A percentile compares a stretch with the other conserved stretches of the same genome.
phyloP scores from a whole-genome alignment of 805 yeast genomes.

The Debaryomyces castellii region DNA sequence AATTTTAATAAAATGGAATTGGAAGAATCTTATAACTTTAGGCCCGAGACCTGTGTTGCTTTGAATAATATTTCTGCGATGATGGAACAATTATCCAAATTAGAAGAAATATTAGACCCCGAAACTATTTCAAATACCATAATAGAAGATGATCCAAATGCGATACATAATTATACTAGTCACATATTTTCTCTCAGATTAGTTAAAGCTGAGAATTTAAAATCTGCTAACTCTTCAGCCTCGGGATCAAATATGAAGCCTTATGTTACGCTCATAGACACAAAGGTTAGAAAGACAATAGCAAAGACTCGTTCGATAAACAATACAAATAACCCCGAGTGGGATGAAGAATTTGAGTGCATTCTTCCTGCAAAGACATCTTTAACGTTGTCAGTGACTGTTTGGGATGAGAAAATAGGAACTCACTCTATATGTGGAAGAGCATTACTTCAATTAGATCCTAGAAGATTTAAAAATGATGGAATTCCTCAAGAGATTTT shows the following conservation, averaged over 20 bases:
- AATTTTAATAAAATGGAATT: constrained; percentile 30
- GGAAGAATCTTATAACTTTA: constrained; percentile 56
- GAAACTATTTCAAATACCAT: constrained; percentile 50
- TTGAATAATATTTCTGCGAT: constrained; percentile 63
- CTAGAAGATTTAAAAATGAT: constrained; percentile 60
- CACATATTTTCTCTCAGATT: constrained; percentile 65
- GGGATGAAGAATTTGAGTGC: constrained; percentile 85
- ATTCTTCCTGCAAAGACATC: constrained; percentile 39
- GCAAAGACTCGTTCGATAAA: constrained; percentile 69
- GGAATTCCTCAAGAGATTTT: constrained; percentile 63
- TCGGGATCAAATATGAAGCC: constrained; percentile 48
- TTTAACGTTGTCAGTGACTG: constrained; percentile 53
- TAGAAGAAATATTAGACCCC: constrained; percentile 60
- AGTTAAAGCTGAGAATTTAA: constrained; percentile 61
- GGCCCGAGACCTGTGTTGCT: constrained; percentile 67
- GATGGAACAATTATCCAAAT: constrained; percentile 44
- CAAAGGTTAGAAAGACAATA: constrained; percentile 50
- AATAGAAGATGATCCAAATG: constrained; percentile 28
- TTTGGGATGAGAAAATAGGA: constrained; percentile 66
- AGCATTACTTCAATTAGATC: constrained; percentile 58
- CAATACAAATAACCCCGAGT: constrained; percentile 66
- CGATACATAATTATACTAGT: constrained; percentile 34
- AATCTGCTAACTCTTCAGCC: constrained; percentile 35
- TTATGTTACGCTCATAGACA: constrained; percentile 63
- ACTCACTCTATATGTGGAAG: constrained; percentile 69